Evolutionary conservation across 768 basidiomycete species (phyloP), one percentile per base, ranked within the genome.

Genomic region (Hericium alpestre): DNA sequence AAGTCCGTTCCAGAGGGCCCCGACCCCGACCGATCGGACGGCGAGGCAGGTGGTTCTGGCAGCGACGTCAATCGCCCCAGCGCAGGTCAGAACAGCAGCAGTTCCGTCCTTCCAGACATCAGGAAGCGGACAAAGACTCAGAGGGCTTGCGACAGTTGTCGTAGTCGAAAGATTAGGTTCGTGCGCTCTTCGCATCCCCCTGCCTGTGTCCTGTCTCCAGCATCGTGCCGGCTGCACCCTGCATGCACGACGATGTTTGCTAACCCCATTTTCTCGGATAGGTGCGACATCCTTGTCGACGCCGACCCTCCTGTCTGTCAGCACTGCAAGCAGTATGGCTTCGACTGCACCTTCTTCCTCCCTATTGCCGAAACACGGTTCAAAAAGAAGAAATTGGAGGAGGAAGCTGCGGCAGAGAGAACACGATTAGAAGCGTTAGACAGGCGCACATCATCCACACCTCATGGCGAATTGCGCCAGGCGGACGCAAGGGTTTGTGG

Each of bases 321-420:
- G 64, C 94, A 97, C 69, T 98, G 95, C 79, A 90, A 91, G 66
- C 90, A 93, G 67, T 92, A 93, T 65, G 80, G 82, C 47, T 90
- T 93, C 63, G 92, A 95, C 61, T 96, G 95, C 69, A 96, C 94
- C 5, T 96, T 94, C 73, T 95, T 96, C 76, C 82, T 98, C 12
- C 96, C 96, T 41, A 99, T 99, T 64, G 92, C 95, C 10, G 96
- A 98, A 71, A 99, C 96, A 0, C 86, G 96, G 18, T 99, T 97
- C 79, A 97, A 97, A 75, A 96, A 96, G 76, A 93, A 93, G 74
- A 87, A 88, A 63, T 57, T 84, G 47, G 88, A 93, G 65, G 85
- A 90, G 64, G 87, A 87, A 53, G 71, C 74, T 2, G 71, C 73
- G 0, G 70, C 61, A 10, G 67, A 62, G 39, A 58, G 59, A 18